Evolutionary conservation across 1,139 yeast genomes (phyloP).

Genomic region (Lodderomyces orthopsilosis): DNA sequence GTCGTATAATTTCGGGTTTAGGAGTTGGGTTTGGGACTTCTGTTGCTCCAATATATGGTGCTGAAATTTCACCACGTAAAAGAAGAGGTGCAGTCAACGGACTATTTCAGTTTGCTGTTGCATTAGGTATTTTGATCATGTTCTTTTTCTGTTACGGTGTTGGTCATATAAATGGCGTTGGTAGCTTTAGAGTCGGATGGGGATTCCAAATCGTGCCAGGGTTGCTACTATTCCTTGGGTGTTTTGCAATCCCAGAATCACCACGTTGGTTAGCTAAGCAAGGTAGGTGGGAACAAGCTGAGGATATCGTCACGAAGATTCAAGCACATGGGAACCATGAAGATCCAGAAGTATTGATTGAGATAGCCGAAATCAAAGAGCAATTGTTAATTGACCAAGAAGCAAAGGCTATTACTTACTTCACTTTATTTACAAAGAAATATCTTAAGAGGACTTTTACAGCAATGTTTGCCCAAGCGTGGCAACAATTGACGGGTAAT

Average conservation of each 20-base stretch:
- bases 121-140: conserved; percentile 60
- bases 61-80: conserved; percentile 67
- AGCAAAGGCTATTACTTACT: conserved; percentile 36
- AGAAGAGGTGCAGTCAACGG: conserved; percentile 69
- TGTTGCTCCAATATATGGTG: conserved; percentile 67
- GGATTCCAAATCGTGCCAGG: conserved; percentile 67
- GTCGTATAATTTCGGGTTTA: conserved; percentile 64
- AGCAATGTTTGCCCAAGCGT: conserved; percentile 54
- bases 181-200: conserved; percentile 69
- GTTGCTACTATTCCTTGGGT: conserved; percentile 43
- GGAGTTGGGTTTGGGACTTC: conserved; percentile 73
- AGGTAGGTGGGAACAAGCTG: conserved; percentile 66
- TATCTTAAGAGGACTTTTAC: conserved; percentile 46
- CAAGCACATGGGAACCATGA: conserved; percentile 55
- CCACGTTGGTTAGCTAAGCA: conserved; percentile 74
- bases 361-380: conserved; percentile 59
- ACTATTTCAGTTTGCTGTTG: conserved; percentile 63
- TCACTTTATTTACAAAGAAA: conserved; percentile 47
- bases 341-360: conserved; percentile 54
- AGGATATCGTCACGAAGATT: conserved; percentile 46
- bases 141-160: conserved; percentile 65
- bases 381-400: conserved; percentile 36
- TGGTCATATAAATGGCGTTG: conserved; percentile 43
- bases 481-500: conserved; percentile 68
- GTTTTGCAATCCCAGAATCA: conserved; percentile 62